phyloP scores from a whole-genome alignment of 2,329 filamentous ascomycete genomes.

The Arthrocladium fulminans region DNA sequence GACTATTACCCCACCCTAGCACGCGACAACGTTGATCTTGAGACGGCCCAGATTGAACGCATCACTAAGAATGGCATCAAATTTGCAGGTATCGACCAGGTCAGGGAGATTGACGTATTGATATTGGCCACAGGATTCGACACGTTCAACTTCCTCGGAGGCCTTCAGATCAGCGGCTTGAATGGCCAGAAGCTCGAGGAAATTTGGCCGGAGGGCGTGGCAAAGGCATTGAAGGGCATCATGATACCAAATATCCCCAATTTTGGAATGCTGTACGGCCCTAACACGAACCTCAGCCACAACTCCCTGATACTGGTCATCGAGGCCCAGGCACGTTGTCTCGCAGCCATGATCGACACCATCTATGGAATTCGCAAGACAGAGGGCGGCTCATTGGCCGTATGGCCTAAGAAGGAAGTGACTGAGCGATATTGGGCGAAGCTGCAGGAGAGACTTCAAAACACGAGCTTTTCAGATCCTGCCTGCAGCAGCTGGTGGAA shows the following conservation, averaged over 20 bases:
- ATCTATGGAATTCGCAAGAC: conserved; percentile 38
- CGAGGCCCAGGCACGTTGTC: conserved; percentile 48
- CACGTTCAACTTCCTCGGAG: conserved; percentile 50
- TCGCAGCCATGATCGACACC: conserved; percentile 41
- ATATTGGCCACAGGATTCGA: conserved; percentile 52
- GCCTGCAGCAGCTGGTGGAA: conserved; percentile 51
- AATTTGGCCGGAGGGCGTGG: conserved; percentile 36
- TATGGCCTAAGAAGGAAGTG: conserved; percentile 35
- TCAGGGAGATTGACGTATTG: conserved; percentile 46
- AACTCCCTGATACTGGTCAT: conserved; percentile 54
- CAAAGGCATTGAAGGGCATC: conserved; percentile 42
- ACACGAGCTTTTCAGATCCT: conserved; percentile 44
- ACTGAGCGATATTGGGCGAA: conserved; percentile 12
- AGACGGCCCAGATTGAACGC: conserved; percentile 40
- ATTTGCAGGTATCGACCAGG: conserved; percentile 33
- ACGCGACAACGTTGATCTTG: conserved; percentile 40
- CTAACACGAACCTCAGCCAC: conserved; percentile 48
- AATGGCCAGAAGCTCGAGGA: conserved; percentile 38
- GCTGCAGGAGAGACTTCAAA: conserved; percentile 27
- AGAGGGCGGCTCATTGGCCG: conserved; percentile 30
- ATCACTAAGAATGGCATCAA: conserved; percentile 41
- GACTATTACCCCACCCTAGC: conserved; percentile 47
- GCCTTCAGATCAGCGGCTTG: conserved; percentile 44
- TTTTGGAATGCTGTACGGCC: conserved; percentile 50
- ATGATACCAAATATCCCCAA: conserved; percentile 45